Base-by-base conservation (phyloP, 225 moss, liverwort and hornwort genomes). In the Sphagnum contortum region DNA sequence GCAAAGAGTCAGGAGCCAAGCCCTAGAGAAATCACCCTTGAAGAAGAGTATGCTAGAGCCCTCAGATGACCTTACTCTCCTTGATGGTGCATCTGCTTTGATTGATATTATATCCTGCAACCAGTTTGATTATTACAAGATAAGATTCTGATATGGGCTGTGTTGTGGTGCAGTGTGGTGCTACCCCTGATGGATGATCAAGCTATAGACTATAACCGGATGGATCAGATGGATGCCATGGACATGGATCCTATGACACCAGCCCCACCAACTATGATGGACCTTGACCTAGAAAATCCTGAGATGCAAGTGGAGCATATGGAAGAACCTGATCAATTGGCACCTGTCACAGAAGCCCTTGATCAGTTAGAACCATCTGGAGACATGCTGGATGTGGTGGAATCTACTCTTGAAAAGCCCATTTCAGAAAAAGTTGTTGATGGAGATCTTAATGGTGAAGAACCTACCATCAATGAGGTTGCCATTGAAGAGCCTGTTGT, bases 201-300 rank as follows among this genome's bases (percentile, higher is more conserved):
- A 56, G 68, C 72, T 14, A 85, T 91, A 45, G 92, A 91, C 69
- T 98, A 85, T 76, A 89, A 89, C 68, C 85, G 85, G 64, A 83
- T 96, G 80, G 96, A 92, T 71, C 73, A 87, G 76, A 91, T 94
- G 94, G 94, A 91, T 75, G 77, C 78, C 54, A 86, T 94, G 87
- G 91, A 94, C 73, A 67, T 89, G 70, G 78, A 72, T 64, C 81
- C 81, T 55, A 74, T 81, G 81, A 82, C 78, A 13, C 85, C 81
- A 46, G 78, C 76, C 57, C 79, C 72, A 66, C 81, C 78, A 13
- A 44, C 69, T 50, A 53, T 71, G 74, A 61, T 74, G 67, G 82
- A 67, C 51, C 58, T 85, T 49, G 91, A 88, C 45, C 72, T 64
- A 50, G 80, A 81, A 61, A 85, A 70, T 74, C 57, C 77, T 50